These are phyloP conservation scores for Cytospora chrysosperma DNA, from an alignment of 2,329 filamentous ascomycete species.

Conservation along the genomic window DNA sequence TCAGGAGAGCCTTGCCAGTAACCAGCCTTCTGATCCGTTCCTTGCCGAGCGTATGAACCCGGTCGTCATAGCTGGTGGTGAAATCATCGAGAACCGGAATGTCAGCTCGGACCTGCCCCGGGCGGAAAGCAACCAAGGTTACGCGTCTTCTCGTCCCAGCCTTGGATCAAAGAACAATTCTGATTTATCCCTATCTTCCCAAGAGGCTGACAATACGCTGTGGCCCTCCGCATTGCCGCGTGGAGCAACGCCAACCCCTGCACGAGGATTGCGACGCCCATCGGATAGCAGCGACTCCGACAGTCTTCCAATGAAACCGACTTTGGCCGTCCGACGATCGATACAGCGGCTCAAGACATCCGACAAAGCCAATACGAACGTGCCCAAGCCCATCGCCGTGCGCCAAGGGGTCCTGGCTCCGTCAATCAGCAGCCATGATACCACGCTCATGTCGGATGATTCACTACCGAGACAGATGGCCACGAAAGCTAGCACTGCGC, in stretches of 20 bases:
- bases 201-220: conserved; percentile 45
- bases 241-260: conserved; percentile 28
- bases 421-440: conserved; percentile 56
- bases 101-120: conserved; percentile 47
- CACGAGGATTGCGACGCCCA: conserved; percentile 40
- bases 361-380: conserved; percentile 42
- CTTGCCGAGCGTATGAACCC: conserved; percentile 62
- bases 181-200: conserved; percentile 41
- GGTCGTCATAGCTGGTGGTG: conserved; percentile 65
- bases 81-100: conserved; percentile 61
- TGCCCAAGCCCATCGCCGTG: conserved; percentile 56
- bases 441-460: conserved; percentile 57
- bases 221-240: conserved; percentile 56
- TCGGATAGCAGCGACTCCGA: conserved; percentile 59
- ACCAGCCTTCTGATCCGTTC: conserved; percentile 52
- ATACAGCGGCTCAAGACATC: conserved; percentile 50
- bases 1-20: conserved; percentile 50
- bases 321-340: conserved; percentile 55
- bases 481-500: conserved; percentile 31
- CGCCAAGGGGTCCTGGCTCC: conserved; percentile 40
- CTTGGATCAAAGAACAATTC: conserved; percentile 44
- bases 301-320: conserved; percentile 46
- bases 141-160: conserved; percentile 41
- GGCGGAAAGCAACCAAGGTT: conserved; percentile 51
- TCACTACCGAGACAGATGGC: conserved; percentile 42